Percentiles rank a stretch among this genome's conserved stretches.
phyloP scores from a whole-genome alignment of 2,329 filamentous ascomycete genomes.

The Cercospora citrullina region DNA sequence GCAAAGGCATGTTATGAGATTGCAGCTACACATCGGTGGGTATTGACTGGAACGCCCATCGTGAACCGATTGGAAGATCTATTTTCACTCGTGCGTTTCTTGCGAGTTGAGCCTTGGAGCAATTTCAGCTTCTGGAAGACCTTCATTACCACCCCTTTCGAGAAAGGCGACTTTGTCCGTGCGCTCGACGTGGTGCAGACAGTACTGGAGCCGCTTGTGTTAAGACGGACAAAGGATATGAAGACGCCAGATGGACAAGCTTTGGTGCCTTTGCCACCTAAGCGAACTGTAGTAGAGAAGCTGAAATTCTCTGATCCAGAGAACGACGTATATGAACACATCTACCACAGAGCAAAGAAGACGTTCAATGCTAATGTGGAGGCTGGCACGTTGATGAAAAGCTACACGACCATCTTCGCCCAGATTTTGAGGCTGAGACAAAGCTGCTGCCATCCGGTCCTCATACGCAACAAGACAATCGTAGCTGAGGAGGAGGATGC shows the following conservation, averaged over 20 bases:
- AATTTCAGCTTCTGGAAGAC: constrained; percentile 99
- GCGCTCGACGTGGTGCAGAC: constrained; percentile 97
- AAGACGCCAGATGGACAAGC: constrained; percentile 83
- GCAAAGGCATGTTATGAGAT: constrained; percentile 93
- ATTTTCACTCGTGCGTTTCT: constrained; percentile 87
- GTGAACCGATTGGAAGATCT: constrained; percentile 94
- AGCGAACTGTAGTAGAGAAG: constrained; percentile 80
- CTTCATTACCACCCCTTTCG: constrained; percentile 96
- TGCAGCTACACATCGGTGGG: constrained; percentile 83
- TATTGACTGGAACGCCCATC: constrained; percentile 90
- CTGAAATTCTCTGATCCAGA: constrained; percentile 84
- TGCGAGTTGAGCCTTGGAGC: constrained; percentile 94
- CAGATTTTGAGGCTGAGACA: constrained; percentile 92
- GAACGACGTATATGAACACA: constrained; percentile 87
- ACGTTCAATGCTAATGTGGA: constrained; percentile 85
- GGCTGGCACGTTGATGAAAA: constrained; percentile 89
- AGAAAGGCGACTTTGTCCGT: constrained; percentile 89
- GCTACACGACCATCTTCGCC: constrained; percentile 94
- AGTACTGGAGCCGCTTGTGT: constrained; percentile 90
- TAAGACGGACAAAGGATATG: constrained; percentile 96
- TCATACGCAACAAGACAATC: constrained; percentile 81
- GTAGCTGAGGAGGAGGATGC: constrained; percentile 88
- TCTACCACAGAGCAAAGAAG: constrained; percentile 77
- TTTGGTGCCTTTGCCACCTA: constrained; percentile 78
- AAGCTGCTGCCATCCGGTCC: constrained; percentile 86